phyloP scores from a whole-genome alignment of 176 grass and related monocot species.

The Oryza rufipogon region DNA sequence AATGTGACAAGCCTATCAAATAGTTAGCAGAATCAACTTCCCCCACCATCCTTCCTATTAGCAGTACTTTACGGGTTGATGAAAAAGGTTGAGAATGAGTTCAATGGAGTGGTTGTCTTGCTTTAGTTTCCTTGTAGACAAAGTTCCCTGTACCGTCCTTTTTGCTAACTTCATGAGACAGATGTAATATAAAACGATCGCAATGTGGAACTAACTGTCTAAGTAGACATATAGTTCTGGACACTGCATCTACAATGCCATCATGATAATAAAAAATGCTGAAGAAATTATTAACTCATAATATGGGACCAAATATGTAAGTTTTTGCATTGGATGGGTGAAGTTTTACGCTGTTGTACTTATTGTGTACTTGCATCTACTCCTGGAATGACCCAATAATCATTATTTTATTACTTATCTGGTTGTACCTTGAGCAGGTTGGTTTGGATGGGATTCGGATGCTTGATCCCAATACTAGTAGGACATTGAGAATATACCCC shows the following conservation, averaged over 20 bases:
- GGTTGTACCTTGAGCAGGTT: conserved; percentile 52
- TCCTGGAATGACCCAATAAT: neutral
- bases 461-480: conserved; percentile 92
- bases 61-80: neutral
- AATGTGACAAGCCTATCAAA: neutral
- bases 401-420: neutral
- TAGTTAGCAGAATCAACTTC: neutral
- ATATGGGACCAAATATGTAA: neutral
- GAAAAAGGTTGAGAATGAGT: neutral
- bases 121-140: conserved; percentile 1
- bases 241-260: neutral
- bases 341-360: neutral
- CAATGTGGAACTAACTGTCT: neutral
- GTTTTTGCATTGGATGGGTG: neutral
- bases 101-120: neutral
- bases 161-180: conserved; percentile 1
- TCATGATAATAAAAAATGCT: neutral
- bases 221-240: neutral
- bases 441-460: conserved; percentile 99
- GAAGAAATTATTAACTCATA: neutral
- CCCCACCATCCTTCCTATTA: neutral
- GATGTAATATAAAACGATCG: neutral
- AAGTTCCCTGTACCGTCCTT: neutral
- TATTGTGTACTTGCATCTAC: neutral
- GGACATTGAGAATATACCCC: conserved; percentile 85